These are phyloP conservation scores for Coniella lustricola DNA, from an alignment of 2,329 filamentous ascomycete species.

Conservation along the genomic window DNA sequence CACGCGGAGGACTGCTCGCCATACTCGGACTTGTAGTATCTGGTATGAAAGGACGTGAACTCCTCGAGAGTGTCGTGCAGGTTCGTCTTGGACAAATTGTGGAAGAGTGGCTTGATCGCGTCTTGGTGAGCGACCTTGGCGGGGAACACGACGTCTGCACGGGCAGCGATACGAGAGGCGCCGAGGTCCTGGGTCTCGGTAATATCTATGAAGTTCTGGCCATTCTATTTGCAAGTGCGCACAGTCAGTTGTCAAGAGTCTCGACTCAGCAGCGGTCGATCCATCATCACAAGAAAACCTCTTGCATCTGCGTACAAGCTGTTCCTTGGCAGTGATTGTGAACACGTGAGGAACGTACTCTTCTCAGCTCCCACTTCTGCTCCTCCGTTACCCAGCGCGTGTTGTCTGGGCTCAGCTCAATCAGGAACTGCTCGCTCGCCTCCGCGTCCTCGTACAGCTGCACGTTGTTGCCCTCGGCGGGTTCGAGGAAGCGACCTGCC, in stretches of 20 bases:
- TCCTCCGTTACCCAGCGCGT: slow-evolving; percentile 87
- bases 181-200: slow-evolving; percentile 57
- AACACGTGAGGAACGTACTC: slow-evolving; percentile 46
- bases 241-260: not conserved
- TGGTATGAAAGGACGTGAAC: slow-evolving; percentile 59
- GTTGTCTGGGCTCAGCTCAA: slow-evolving; percentile 79
- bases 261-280: too few relatives aligned
- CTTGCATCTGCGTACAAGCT: not conserved
- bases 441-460: slow-evolving; percentile 36
- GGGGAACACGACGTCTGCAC: slow-evolving; percentile 40
- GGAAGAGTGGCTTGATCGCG: slow-evolving; percentile 49
- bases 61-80: slow-evolving; percentile 60
- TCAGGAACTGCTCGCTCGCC: slow-evolving; percentile 54
- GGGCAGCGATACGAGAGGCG: slow-evolving; percentile 24
- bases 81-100: slow-evolving; percentile 54
- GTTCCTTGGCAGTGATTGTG: not conserved
- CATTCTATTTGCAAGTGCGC: slow-evolving; percentile 42
- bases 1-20: slow-evolving; percentile 69
- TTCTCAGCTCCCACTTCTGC: slow-evolving; percentile 85
- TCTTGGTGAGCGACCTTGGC: slow-evolving; percentile 48
- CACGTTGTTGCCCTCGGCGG: slow-evolving; percentile 43
- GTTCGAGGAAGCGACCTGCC: slow-evolving; percentile 50
- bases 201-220: slow-evolving; percentile 72
- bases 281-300: too few relatives aligned
- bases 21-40: slow-evolving; percentile 58